Base-by-base conservation (phyloP, 139 green algal genomes). In the Cymbomonas tetramitiformis region DNA sequence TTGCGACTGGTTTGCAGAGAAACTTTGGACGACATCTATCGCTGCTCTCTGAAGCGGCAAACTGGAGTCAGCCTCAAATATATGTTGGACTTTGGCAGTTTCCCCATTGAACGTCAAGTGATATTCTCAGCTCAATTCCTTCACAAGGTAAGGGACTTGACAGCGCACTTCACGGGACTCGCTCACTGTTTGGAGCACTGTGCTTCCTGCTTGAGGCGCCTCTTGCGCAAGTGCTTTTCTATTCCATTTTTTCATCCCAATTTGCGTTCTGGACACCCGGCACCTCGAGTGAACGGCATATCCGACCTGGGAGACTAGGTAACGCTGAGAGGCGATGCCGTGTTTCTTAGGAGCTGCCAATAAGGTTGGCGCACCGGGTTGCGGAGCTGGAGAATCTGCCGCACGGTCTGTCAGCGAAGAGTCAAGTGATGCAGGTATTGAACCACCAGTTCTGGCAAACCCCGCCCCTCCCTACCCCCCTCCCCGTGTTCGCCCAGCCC, bases 381-480 rank as follows among this genome's bases (percentile, higher is more conserved):
- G 85, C 84, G 8, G 91, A 98, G 71, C 72, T 98, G 24, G 90
- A 98, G 58, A 96, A 95, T 62, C 63, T 97, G 52, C 90, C 90
- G 0, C 93, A 94, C 47, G 90, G 91, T 3, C 71, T 98, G 18
- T 93, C 79, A 12, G 73, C 67, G 26, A 96, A 94, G 56, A 52
- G 70, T 15, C 81, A 79, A 18, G 82, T 98, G 10, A 50, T 94
- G 0, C 94, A 90, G 85, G 89, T 94, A 26, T 21, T 57, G 10
- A 19, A 52, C 18, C 44, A 26, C n/a, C 15, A 43, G 10, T 52
- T 24, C n/a, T n/a, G n/a, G n/a, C n/a, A n/a, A n/a, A n/a, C n/a
- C n/a, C n/a, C n/a, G n/a, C n/a, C n/a, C n/a, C n/a, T n/a, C n/a
- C n/a, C n/a, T n/a, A n/a, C n/a, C n/a, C n/a, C n/a, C n/a, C n/a